These are phyloP conservation scores for Chaetomiaceae sp. DNA, from an alignment of 2,329 filamentous ascomycete genomes.

Conservation along the genomic window DNA sequence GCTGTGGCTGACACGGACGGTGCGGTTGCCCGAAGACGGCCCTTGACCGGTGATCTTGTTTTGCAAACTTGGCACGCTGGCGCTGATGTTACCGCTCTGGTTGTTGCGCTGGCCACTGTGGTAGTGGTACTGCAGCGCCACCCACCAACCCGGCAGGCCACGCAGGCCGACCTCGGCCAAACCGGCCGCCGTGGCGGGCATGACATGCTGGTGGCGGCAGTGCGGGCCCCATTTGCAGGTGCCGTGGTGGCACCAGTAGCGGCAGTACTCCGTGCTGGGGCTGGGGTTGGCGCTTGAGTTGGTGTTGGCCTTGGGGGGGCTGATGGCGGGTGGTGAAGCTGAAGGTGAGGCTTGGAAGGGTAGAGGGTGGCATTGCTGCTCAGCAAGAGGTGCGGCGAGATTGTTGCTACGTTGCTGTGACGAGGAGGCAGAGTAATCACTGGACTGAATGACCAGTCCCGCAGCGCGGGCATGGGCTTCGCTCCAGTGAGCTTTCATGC, in stretches of 20 bases:
- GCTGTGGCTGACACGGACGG: no score
- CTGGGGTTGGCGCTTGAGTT: background rate
- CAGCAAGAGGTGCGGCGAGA: constrained; percentile 2
- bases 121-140: background rate
- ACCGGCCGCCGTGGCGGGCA: constrained; percentile 39
- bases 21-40: no score
- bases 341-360: no score
- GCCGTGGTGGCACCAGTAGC: constrained; percentile 44
- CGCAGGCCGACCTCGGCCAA: constrained; percentile 38
- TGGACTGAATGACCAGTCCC: background rate
- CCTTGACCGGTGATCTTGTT: background rate
- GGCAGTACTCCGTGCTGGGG: constrained; percentile 29
- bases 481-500: constrained; percentile 8
- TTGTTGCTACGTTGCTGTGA: background rate
- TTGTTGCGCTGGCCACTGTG: background rate
- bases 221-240: constrained; percentile 39
- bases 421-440: background rate
- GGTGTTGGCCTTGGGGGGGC: background rate
- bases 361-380: background rate
- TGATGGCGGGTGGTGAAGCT: no score
- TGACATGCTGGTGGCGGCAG: constrained; percentile 42
- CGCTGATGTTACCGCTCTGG: background rate
- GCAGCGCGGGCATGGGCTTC: background rate
- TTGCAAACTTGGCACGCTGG: no score
- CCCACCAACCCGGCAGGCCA: constrained; percentile 40